phyloP scores from a whole-genome alignment of 768 basidiomycete species.

The Tremella yokohamensis region DNA sequence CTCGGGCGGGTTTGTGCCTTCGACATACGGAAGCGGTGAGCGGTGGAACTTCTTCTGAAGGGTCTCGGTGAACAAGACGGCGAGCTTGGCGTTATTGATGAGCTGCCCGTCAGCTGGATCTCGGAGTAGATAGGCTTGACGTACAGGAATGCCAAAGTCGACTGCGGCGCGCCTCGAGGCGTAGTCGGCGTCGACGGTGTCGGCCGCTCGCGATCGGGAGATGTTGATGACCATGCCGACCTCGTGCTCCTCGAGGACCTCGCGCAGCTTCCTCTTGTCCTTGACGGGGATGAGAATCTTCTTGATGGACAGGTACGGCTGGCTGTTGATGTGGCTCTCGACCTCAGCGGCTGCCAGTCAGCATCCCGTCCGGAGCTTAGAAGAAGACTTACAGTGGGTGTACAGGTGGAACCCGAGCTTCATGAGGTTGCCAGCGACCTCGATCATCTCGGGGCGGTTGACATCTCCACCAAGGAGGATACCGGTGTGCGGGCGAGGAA shows the following conservation, averaged over 20 bases:
- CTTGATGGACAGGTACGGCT: slow-evolving; percentile 67
- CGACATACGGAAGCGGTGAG: slow-evolving; percentile 60
- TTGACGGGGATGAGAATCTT: slow-evolving; percentile 94
- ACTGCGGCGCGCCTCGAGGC: slow-evolving; percentile 93
- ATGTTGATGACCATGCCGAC: slow-evolving; percentile 94
- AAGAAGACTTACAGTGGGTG: slow-evolving; percentile 58
- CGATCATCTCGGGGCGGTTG: slow-evolving; percentile 76
- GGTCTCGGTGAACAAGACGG: slow-evolving; percentile 84
- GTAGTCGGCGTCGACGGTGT: slow-evolving; percentile 87
- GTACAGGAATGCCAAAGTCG: slow-evolving; percentile 73
- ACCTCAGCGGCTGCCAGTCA: slow-evolving; percentile 54
- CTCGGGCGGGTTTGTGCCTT: slow-evolving; percentile 84
- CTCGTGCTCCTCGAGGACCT: slow-evolving; percentile 80
- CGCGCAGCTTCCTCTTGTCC: slow-evolving; percentile 90
- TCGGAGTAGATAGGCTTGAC: slow-evolving; percentile 9
- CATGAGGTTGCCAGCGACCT: slow-evolving; percentile 72
- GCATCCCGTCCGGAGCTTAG: slow-evolving; percentile 50
- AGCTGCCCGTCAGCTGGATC: slow-evolving; percentile 53
- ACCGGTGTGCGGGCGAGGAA: slow-evolving; percentile 77
- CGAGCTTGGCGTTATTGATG: slow-evolving; percentile 83
- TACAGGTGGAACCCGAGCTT: slow-evolving; percentile 94
- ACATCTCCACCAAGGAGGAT: slow-evolving; percentile 90
- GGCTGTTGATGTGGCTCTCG: slow-evolving; percentile 76
- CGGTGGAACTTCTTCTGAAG: slow-evolving; percentile 53
- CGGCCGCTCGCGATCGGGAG: slow-evolving; percentile 69